Base-by-base conservation (phyloP, 441 rosid species). In the Adansonia grandidieri region DNA sequence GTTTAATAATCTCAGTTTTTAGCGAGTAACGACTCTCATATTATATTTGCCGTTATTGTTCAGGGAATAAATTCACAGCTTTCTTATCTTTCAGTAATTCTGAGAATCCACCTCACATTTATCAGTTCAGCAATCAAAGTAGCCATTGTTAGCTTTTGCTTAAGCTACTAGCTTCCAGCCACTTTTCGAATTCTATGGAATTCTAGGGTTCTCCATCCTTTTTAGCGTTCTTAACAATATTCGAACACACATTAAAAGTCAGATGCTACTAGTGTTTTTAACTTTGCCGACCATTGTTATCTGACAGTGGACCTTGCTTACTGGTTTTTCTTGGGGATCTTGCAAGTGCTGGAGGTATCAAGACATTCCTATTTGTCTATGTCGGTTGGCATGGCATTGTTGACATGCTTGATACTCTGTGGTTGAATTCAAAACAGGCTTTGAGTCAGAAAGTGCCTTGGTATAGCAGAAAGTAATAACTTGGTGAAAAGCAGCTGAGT, bases 401-500 rank as follows among this genome's bases (percentile, higher is more conserved):
- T 50, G 58, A 48, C 73, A 48, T 22, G 73, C 73, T 80, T 62
- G 53, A 51, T 28, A 10, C 57, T 70, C 76, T 24, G 75, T 61
- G 5, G 22, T 71, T 17, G 13, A 22, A 37, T 22, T 78, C 42
- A 60, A 37, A 14, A 40, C 65, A 69, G 37, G 57, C 65, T 70
- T 70, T 69, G 24, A 57, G 40, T 32, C 68, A 44, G 50, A 71
- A 54, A 68, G 17, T 57, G 24, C 47, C 32, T 2, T 48, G 44
- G 20, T 15, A 32, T 2, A 57, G 24, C 44, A 44, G 40, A 73
- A 58, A 48, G 50, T 32, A 32, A 14, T 68, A 28, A 65, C 14
- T 2, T 42, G 32, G 60, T 28, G 75, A 72, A 42, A 58, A 20
- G 48, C 4, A 9, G 44, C 13, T 1, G 11, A 13, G 2, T 6